A percentile compares a stretch with the other conserved stretches of the same genome.
Evolutionary conservation across 306 rosid genomes (phyloP).

Genomic region (Citrullus colocynthis): DNA sequence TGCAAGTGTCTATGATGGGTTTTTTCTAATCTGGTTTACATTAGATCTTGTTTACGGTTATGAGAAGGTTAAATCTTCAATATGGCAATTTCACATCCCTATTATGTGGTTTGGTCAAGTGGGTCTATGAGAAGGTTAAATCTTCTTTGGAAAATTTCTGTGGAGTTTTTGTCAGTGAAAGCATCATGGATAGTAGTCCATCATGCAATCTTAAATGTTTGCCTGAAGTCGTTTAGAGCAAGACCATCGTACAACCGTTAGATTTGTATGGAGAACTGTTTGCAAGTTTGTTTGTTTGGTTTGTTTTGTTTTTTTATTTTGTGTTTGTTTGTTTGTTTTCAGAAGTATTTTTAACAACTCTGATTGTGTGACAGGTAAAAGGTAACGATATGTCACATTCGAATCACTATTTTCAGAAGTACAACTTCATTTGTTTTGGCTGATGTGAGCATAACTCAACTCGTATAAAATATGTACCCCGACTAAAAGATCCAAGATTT

Average conservation of each 20-base stretch:
- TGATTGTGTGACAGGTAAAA: neutral
- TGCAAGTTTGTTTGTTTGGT: neutral
- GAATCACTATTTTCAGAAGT: neutral
- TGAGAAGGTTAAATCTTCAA: no score
- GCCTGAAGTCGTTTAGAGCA: neutral
- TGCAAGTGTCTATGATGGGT: neutral
- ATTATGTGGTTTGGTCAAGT: neutral
- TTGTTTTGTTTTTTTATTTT: neutral
- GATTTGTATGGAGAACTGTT: neutral
- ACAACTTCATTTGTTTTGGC: neutral
- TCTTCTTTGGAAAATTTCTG: neutral
- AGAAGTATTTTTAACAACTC: neutral
- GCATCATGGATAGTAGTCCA: neutral
- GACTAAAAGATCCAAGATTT: no score
- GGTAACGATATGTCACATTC: neutral
- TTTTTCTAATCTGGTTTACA: neutral
- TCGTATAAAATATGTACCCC: no score
- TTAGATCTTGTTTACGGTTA: no score
- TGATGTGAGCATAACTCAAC: no score
- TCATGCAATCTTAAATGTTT: neutral
- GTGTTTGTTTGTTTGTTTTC: neutral
- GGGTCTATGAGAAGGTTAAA: neutral
- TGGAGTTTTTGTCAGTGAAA: neutral
- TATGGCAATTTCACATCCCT: neutral
- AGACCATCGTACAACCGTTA: neutral